Evolutionary conservation across 2,329 filamentous ascomycete species (phyloP).

Genomic region (Fonsecaea nubica): DNA sequence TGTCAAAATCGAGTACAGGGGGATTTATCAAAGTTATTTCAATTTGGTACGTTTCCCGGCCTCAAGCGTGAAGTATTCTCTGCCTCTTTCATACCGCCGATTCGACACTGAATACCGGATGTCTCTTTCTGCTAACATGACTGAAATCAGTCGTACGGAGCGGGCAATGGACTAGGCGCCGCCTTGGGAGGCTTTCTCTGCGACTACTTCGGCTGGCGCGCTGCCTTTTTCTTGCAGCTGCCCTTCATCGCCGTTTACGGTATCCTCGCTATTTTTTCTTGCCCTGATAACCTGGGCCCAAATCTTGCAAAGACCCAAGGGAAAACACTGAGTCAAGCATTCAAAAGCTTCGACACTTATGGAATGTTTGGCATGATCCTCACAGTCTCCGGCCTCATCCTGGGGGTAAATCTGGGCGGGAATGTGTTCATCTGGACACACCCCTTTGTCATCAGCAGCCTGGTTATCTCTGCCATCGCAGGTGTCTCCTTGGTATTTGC

Average conservation of each 20-base stretch:
- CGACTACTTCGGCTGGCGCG: conserved; percentile 74
- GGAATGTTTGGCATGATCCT: conserved; percentile 62
- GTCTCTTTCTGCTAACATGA: conserved; percentile 6
- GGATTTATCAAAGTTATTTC: conserved; percentile 74
- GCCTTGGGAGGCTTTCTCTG: conserved; percentile 73
- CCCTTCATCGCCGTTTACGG: conserved; percentile 59
- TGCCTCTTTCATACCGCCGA: not conserved
- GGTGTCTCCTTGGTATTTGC: conserved; percentile 61
- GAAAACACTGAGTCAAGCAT: conserved; percentile 55
- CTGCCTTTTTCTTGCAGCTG: conserved; percentile 71
- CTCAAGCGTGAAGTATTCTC: not conserved
- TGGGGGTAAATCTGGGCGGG: conserved; percentile 69
- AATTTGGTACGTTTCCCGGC: conserved; percentile 27
- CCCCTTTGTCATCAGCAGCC: conserved; percentile 62
- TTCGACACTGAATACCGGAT: not conserved
- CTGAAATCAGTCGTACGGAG: conserved; percentile 27
- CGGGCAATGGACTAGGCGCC: conserved; percentile 59
- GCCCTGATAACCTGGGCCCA: conserved; percentile 55
- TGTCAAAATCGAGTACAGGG: conserved; percentile 75
- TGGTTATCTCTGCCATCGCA: conserved; percentile 56
- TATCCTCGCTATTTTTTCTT: conserved; percentile 47
- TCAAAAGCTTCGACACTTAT: conserved; percentile 63
- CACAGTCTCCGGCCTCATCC: conserved; percentile 62
- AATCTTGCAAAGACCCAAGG: conserved; percentile 56
- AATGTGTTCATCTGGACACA: conserved; percentile 69